Percentiles rank a stretch among this genome's conserved stretches.
These are phyloP conservation scores for Cadophora sp. DNA, from an alignment of 2,329 filamentous ascomycete genomes.

Conservation along the genomic window DNA sequence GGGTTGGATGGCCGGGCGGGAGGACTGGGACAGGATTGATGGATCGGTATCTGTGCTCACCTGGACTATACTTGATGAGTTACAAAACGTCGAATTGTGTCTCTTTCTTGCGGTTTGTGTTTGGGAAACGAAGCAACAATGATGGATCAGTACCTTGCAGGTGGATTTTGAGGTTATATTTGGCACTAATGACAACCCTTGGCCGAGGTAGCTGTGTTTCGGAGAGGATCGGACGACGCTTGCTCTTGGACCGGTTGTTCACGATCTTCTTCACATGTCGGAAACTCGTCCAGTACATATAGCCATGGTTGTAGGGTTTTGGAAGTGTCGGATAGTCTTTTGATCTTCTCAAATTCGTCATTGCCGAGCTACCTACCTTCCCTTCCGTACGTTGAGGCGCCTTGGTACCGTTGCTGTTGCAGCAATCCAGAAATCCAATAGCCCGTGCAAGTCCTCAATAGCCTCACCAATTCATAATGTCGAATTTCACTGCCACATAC, in stretches of 20 bases:
- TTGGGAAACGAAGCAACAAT: conserved; percentile 8
- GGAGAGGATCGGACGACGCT: conserved; percentile 23
- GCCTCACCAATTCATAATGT: conserved; percentile 22
- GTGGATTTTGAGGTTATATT: conserved; percentile 16
- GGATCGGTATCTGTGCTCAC: conserved; percentile 19
- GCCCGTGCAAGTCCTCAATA: neutral
- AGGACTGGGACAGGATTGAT: conserved; percentile 15
- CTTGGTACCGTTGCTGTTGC: conserved; percentile 3
- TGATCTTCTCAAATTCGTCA: conserved; percentile 21
- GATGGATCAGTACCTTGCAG: conserved; percentile 18
- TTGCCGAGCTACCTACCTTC: conserved; percentile 22
- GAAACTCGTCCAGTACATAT: conserved; percentile 8
- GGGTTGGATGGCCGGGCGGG: conserved; percentile 20
- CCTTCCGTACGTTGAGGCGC: too few species aligned
- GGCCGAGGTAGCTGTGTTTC: conserved; percentile 24
- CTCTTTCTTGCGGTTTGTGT: conserved; percentile 9
- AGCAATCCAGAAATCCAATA: conserved; percentile 21
- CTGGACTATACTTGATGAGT: neutral
- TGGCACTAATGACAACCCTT: conserved; percentile 14
- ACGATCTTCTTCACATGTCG: conserved; percentile 41
- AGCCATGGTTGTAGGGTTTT: neutral
- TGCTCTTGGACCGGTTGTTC: conserved; percentile 2
- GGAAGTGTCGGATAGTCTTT: conserved; percentile 23
- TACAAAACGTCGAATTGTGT: conserved; percentile 14
- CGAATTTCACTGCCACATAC: conserved; percentile 26